phyloP scores from a whole-genome alignment of 441 rosid species.

The Viola pubescens region DNA sequence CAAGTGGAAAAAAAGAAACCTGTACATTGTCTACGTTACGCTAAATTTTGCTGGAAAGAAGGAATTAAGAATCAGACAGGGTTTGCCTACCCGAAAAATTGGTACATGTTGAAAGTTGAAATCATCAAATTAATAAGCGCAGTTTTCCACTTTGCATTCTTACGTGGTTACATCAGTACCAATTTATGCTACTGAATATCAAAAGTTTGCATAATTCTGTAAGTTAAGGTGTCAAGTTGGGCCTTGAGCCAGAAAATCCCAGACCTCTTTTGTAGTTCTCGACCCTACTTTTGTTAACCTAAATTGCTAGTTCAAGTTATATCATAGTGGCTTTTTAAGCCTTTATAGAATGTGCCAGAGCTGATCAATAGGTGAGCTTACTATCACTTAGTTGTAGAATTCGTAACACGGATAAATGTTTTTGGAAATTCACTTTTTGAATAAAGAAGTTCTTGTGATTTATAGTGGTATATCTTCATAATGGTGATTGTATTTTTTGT shows the following conservation, averaged over 20 bases:
- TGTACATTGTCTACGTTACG: too few relatives aligned
- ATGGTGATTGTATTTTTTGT: conserved; percentile 17
- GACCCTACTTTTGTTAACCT: neutral
- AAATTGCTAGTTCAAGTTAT: neutral
- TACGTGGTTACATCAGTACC: too few relatives aligned
- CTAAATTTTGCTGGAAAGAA: too few relatives aligned
- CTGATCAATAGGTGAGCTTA: neutral
- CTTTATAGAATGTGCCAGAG: neutral
- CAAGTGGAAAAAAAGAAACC: too few relatives aligned
- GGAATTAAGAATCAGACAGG: too few relatives aligned
- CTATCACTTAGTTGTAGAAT: neutral
- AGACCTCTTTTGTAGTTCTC: neutral
- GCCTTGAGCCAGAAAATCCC: neutral
- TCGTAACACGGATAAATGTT: neutral
- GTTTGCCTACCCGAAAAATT: too few relatives aligned
- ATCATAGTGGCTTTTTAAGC: neutral
- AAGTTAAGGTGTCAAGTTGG: neutral
- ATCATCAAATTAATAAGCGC: too few relatives aligned
- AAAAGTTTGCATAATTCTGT: too few relatives aligned
- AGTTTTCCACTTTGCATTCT: too few relatives aligned
- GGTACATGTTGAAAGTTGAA: too few relatives aligned
- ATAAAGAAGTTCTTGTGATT: conserved; percentile 1
- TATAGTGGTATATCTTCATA: conserved; percentile 3
- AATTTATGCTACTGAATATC: too few relatives aligned
- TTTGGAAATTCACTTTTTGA: neutral